Conservation (phyloP, 2,329 filamentous ascomycete genomes). For the Curvularia sp. region DNA sequence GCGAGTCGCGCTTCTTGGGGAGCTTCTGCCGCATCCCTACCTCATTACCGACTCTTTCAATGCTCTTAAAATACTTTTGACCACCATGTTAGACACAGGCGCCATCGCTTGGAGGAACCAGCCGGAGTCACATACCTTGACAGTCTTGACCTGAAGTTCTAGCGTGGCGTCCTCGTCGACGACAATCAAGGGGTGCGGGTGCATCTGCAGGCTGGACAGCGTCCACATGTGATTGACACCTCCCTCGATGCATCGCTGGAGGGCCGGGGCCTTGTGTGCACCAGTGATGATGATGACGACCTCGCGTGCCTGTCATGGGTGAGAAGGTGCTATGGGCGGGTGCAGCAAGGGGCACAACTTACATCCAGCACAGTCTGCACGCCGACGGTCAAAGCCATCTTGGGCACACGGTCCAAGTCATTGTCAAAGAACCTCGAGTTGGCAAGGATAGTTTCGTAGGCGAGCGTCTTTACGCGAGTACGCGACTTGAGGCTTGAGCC, state of each 20-base stretch:
- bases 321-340: slow-evolving; percentile 18
- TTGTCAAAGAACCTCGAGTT: slow-evolving; percentile 85
- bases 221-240: slow-evolving; percentile 93
- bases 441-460: slow-evolving; percentile 84
- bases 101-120: neutral
- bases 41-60: slow-evolving; percentile 55
- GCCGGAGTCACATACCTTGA: slow-evolving; percentile 35
- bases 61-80: slow-evolving; percentile 57
- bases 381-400: slow-evolving; percentile 83
- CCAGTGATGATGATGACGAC: slow-evolving; percentile 84
- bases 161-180: slow-evolving; percentile 75
- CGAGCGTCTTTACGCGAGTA: slow-evolving; percentile 84
- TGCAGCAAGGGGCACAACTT: slow-evolving; percentile 26
- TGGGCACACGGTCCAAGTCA: slow-evolving; percentile 75
- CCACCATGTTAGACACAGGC: slow-evolving; percentile 5
- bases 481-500: slow-evolving; percentile 78
- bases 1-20: slow-evolving; percentile 46
- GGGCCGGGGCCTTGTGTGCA: slow-evolving; percentile 78
- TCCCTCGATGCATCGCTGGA: slow-evolving; percentile 81
- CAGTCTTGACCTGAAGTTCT: slow-evolving; percentile 56
- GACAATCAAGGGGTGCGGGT: slow-evolving; percentile 81
- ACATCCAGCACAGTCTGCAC: slow-evolving; percentile 81
- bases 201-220: slow-evolving; percentile 78
- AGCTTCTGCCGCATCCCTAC: slow-evolving; percentile 56
- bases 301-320: slow-evolving; percentile 65